Evolutionary conservation across 306 rosid species (phyloP).

Genomic region (Pterocarpus macrocarpus): DNA sequence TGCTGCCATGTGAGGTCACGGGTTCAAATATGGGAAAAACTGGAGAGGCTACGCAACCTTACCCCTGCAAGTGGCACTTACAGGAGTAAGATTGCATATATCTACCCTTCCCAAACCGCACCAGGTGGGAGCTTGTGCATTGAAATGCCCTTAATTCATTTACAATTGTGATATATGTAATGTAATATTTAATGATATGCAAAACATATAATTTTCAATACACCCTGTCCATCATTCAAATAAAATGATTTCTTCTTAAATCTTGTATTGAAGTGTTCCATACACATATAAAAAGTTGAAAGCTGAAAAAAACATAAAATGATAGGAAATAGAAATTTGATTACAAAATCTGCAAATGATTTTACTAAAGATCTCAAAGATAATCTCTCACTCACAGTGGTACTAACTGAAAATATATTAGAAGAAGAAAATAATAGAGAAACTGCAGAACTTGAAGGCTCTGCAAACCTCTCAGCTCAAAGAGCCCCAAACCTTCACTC

Average conservation of each 20-base stretch:
- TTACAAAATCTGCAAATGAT: background rate
- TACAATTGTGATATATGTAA: background rate
- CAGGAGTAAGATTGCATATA: no score
- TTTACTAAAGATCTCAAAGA: background rate
- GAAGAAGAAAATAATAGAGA: no score
- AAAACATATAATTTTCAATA: background rate
- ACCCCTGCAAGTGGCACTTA: no score
- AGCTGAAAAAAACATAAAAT: constrained; percentile 8
- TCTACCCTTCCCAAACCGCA: no score
- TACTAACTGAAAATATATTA: no score
- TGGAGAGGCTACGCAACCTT: no score
- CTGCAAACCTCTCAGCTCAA: no score
- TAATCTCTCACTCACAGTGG: background rate
- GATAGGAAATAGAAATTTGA: background rate
- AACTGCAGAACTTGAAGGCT: no score
- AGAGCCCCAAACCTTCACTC: no score
- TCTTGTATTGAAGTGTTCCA: background rate
- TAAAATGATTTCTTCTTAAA: background rate
- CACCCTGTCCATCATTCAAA: constrained; percentile 7
- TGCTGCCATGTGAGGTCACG: no score
- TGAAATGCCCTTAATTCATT: background rate
- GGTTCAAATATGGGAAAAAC: no score
- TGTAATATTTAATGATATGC: background rate
- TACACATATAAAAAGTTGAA: constrained; percentile 22
- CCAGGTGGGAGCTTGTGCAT: no score